Evolutionary conservation across 495 filamentous ascomycete species (phyloP), one percentile per base, ranked within the genome.

Genomic region (Ascodesmis nigricans): DNA sequence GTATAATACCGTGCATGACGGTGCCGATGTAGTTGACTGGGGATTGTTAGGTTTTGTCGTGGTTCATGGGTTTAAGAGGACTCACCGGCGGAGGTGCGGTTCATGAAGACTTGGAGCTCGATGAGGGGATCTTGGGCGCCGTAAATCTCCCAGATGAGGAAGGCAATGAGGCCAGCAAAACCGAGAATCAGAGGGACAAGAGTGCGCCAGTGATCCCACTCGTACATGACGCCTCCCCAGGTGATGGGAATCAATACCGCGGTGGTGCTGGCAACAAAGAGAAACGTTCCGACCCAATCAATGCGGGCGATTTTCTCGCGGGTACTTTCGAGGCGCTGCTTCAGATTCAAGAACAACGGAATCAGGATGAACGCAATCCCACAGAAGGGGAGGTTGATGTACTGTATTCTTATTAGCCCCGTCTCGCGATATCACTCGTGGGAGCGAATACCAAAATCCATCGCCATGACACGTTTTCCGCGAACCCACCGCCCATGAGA

Each of bases 401-500:
- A 49, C 18, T n/a, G n/a, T n/a, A n/a, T n/a, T n/a, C n/a, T n/a
- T n/a, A n/a, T n/a, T n/a, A 6, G 23, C 23, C 6, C n/a, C 6
- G 23, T 6, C 23, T 25, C 6, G 23, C n/a, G 6, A n/a, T 25
- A n/a, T 6, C 23, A 25, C n/a, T 6, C 28, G 46, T 58, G 46
- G n/a, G n/a, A n/a, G n/a, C n/a, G n/a, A n/a, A n/a, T n/a, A n/a
- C n/a, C n/a, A 63, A 61, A 39, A 64, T 61, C 64, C 62, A 65
- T 15, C 55, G 31, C 74, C 74, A 79, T 16, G 57, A 60, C 3
- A 65, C 67, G 19, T 66, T 63, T 39, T 79, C 55, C 2, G 73
- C 58, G 39, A 79, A 76, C 0, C 62, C 71, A 13, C 73, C 74
- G 22, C 71, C 75, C 6, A 79, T 53, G 24, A 81, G 53, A 2